phyloP scores from a whole-genome alignment of 345 rosid species.

The Psidium guajava region DNA sequence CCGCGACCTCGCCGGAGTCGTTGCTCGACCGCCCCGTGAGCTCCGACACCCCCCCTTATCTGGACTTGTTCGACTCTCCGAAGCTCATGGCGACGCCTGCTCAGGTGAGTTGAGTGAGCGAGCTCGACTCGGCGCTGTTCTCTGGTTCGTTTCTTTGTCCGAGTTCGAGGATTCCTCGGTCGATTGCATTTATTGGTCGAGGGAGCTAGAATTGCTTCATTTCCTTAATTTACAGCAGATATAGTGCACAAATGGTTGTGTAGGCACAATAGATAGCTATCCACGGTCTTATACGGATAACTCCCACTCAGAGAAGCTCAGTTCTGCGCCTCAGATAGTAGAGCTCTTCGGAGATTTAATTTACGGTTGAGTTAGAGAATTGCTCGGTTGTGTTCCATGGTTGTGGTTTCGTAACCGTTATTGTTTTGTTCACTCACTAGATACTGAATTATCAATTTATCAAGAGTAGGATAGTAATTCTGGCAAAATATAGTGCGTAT shows the following conservation, averaged over 20 bases:
- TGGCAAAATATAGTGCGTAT: neutral
- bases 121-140: neutral
- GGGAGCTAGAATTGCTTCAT: neutral
- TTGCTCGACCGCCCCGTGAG: constrained; percentile 33
- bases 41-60: constrained; percentile 51
- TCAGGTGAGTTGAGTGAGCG: constrained; percentile 20
- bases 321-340: neutral
- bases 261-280: neutral
- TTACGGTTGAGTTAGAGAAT: neutral
- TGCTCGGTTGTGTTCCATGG: neutral
- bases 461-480: neutral
- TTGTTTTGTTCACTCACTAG: neutral
- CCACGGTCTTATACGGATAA: neutral
- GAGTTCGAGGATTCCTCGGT: neutral
- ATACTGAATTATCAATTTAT: neutral
- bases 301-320: neutral
- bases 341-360: neutral
- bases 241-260: neutral
- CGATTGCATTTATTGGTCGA: neutral
- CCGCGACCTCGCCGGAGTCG: constrained; percentile 47
- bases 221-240: neutral
- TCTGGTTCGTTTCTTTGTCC: neutral
- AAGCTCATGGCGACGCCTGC: constrained; percentile 80
- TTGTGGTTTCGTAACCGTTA: neutral
- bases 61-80: constrained; percentile 67